phyloP scores from a whole-genome alignment of 1,284 basidiomycete genomes.

The Peniophora sp. region DNA sequence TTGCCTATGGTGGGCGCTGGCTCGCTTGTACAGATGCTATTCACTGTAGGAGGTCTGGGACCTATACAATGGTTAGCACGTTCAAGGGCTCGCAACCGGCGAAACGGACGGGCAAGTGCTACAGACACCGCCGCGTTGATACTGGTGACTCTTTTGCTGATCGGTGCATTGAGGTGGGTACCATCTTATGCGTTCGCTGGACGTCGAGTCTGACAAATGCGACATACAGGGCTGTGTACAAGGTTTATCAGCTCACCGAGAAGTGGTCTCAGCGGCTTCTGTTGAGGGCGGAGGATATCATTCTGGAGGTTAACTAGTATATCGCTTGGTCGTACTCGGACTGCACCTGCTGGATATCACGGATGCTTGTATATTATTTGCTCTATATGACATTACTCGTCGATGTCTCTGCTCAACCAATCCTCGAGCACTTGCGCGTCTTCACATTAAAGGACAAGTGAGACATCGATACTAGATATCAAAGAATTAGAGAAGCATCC shows the following conservation, averaged over 20 bases:
- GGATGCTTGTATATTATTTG: conserved; percentile 1
- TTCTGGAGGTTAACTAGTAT: conserved; percentile 59
- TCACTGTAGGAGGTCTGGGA: conserved; percentile 50
- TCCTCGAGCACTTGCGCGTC: no score
- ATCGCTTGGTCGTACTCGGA: neutral
- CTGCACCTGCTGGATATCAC: conserved; percentile 1
- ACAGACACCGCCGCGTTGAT: conserved; percentile 59
- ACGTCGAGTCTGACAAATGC: neutral
- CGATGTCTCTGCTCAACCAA: no score
- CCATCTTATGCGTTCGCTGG: neutral
- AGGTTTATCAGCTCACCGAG: conserved; percentile 63
- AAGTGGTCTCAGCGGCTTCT: conserved; percentile 51
- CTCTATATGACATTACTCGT: conserved; percentile 5
- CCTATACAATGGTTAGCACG: conserved; percentile 57
- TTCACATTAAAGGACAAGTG: no score
- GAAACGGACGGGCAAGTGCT: conserved; percentile 38
- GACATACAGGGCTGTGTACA: conserved; percentile 49
- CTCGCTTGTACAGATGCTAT: conserved; percentile 64
- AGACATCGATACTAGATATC: no score
- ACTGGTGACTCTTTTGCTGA: conserved; percentile 51
- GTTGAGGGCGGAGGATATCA: conserved; percentile 66
- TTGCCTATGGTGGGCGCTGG: conserved; percentile 70
- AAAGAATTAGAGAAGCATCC: no score
- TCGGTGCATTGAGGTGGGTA: conserved; percentile 56
- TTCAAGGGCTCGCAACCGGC: conserved; percentile 44